Conservation (phyloP, 164 flowering plant genomes). For the Chimonanthus praecox region DNA sequence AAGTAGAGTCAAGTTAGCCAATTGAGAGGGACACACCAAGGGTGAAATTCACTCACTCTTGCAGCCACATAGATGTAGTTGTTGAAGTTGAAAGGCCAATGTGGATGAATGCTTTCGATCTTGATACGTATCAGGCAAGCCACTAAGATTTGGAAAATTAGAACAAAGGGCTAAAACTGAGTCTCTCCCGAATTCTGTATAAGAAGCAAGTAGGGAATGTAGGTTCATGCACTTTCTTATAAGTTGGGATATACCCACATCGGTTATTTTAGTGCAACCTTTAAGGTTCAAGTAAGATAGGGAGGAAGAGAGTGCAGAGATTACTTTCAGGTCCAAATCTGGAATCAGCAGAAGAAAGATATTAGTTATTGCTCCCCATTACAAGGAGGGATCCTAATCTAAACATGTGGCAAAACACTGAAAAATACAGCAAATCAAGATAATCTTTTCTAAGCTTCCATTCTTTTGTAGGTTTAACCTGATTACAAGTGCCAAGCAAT, state of each 20-base stretch:
- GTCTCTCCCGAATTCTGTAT: slow-evolving; percentile 56
- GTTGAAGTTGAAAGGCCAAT: slow-evolving; percentile 42
- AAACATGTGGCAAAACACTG: too few relatives aligned
- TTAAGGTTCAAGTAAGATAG: slow-evolving; percentile 50
- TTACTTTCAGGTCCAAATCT: slow-evolving; percentile 52
- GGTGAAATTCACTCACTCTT: slow-evolving; percentile 33
- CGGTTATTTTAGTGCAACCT: slow-evolving; percentile 63
- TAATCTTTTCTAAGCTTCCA: too few relatives aligned
- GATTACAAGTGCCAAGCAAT: too few relatives aligned
- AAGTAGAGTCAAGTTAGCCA: not conserved
- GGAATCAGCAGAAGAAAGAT: slow-evolving; percentile 16
- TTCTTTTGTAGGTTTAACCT: too few relatives aligned
- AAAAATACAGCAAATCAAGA: too few relatives aligned
- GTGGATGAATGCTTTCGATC: slow-evolving; percentile 23
- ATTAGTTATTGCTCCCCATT: not conserved
- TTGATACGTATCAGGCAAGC: slow-evolving; percentile 10
- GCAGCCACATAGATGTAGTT: slow-evolving; percentile 70
- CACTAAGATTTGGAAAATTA: slow-evolving; percentile 11
- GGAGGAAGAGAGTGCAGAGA: slow-evolving; percentile 39
- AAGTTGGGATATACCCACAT: slow-evolving; percentile 52
- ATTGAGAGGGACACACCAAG: not conserved
- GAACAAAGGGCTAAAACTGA: slow-evolving; percentile 55
- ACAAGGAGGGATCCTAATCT: not conserved
- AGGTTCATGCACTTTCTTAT: slow-evolving; percentile 38
- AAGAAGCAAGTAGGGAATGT: slow-evolving; percentile 48